Percentiles rank a stretch among this genome's conserved stretches.
Conservation (phyloP, 179 eudicot species). For the Spergularia azorica region DNA sequence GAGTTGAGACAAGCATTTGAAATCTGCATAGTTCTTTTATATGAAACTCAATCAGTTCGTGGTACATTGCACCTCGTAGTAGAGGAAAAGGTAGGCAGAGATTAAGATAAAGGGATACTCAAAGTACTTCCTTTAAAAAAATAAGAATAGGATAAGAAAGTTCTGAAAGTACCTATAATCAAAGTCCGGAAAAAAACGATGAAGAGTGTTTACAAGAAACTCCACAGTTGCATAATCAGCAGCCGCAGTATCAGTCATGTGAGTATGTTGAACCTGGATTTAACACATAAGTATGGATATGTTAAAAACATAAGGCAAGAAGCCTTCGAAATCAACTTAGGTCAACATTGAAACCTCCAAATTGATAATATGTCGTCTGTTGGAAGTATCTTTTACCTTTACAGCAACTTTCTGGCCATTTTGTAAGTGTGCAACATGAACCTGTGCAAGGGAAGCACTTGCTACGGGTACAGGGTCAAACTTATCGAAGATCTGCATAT, state of each 20-base stretch:
- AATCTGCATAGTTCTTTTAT: too few relatives aligned
- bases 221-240: constrained; percentile 98
- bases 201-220: constrained; percentile 78
- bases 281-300: constrained; percentile 12
- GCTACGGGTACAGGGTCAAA: constrained; percentile 95
- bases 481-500: constrained; percentile 70
- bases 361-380: constrained; percentile 11
- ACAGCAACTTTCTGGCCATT: constrained; percentile 98
- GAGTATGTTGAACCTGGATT: constrained; percentile 94
- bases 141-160: not conserved
- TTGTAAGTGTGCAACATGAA: constrained; percentile 70
- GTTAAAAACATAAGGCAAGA: constrained; percentile 21
- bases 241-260: constrained; percentile 99
- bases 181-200: constrained; percentile 76
- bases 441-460: constrained; percentile 99
- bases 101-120: constrained; percentile 2
- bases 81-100: too few relatives aligned
- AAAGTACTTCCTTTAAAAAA: not conserved
- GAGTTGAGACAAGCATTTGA: too few relatives aligned
- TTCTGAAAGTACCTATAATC: constrained; percentile 73
- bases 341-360: constrained; percentile 11
- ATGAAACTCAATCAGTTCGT: too few relatives aligned
- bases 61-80: too few relatives aligned
- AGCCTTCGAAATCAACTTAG: not conserved
- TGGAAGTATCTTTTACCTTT: constrained; percentile 56